phyloP scores from a whole-genome alignment of 257 asterid species.

The Echium plantagineum region DNA sequence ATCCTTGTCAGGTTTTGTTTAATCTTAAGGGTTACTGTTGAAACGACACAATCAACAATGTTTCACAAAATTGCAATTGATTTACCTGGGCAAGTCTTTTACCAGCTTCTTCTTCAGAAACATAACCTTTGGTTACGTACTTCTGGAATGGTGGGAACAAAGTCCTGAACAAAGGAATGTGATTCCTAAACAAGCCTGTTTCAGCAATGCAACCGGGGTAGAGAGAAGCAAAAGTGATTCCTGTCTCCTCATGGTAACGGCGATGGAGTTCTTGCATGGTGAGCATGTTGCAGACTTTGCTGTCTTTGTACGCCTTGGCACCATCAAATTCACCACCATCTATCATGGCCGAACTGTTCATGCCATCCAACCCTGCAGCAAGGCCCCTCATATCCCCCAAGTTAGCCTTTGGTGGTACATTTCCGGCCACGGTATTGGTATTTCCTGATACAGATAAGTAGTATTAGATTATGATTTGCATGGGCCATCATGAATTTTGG shows the following conservation, averaged over 20 bases:
- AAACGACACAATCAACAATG: not conserved
- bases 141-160: constrained; percentile 89
- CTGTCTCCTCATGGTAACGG: constrained; percentile 79
- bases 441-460: constrained; percentile 38
- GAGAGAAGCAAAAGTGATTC: constrained; percentile 75
- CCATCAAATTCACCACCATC: constrained; percentile 93
- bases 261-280: constrained; percentile 93
- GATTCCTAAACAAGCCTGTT: constrained; percentile 88
- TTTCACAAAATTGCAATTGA: not conserved
- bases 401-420: constrained; percentile 92
- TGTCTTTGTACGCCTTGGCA: constrained; percentile 93
- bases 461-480: not conserved
- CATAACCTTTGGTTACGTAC: constrained; percentile 81
- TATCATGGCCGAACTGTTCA: constrained; percentile 70
- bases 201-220: constrained; percentile 96
- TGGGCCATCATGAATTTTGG: not conserved
- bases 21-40: not conserved
- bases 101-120: constrained; percentile 85
- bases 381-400: constrained; percentile 85
- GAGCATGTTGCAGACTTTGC: constrained; percentile 97
- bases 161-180: constrained; percentile 68
- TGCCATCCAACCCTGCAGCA: constrained; percentile 64
- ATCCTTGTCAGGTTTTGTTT: not conserved
- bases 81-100: constrained; percentile 80
- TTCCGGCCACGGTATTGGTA: constrained; percentile 87